Evolutionary conservation across 2,329 filamentous ascomycete genomes (phyloP).

Genomic region (Chaetomium strumarium): DNA sequence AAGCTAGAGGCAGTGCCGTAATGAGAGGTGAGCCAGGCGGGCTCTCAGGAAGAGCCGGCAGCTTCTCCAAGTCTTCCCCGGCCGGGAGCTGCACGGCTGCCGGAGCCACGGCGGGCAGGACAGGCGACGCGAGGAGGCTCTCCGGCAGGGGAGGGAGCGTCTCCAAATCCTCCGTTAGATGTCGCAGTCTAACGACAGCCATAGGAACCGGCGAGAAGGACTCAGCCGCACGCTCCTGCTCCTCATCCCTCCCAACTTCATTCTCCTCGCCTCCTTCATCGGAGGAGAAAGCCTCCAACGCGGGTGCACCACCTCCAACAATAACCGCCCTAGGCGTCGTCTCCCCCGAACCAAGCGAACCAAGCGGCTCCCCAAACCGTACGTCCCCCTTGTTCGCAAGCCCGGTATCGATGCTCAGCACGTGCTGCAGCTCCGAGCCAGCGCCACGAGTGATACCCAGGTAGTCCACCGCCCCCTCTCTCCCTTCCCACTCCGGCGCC

Average conservation of each 20-base stretch:
- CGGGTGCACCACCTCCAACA: no score
- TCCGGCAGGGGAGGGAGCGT: slow-evolving; percentile 1
- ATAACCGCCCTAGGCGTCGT: slow-evolving; percentile 17
- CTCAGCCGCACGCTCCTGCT: slow-evolving; percentile 7
- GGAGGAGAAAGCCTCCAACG: neutral
- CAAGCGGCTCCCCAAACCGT: slow-evolving; percentile 12
- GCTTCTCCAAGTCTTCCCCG: neutral
- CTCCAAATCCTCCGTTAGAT: neutral
- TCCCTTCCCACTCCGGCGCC: slow-evolving; percentile 27
- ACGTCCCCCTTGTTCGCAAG: neutral
- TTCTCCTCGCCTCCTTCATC: neutral
- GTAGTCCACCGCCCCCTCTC: slow-evolving; percentile 28
- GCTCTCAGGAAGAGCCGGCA: slow-evolving; percentile 1
- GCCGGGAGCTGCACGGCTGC: neutral
- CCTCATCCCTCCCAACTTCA: neutral
- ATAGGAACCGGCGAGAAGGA: neutral
- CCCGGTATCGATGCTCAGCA: slow-evolving; percentile 19
- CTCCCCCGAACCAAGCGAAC: slow-evolving; percentile 16
- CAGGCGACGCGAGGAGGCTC: neutral
- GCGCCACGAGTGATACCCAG: neutral
- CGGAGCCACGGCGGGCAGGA: neutral
- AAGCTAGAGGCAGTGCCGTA: neutral
- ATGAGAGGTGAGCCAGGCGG: neutral
- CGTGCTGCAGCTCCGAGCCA: slow-evolving; percentile 1
- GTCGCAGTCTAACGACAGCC: neutral